Evolutionary conservation across 306 rosid genomes (phyloP).

Genomic region (Vigna angularis): DNA sequence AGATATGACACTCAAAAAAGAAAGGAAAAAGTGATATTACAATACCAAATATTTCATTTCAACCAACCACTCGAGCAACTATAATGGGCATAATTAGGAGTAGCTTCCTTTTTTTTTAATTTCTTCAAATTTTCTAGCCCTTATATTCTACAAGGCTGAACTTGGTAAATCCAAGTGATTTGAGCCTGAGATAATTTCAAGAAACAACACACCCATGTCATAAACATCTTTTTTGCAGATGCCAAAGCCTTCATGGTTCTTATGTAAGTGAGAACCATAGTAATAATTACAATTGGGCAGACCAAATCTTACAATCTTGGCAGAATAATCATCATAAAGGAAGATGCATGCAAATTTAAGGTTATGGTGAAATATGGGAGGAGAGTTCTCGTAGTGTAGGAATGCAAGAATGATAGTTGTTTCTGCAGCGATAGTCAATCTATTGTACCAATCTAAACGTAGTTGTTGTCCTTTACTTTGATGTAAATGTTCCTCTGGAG

Average conservation of each 20-base stretch:
- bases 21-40: neutral
- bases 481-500: conserved; percentile 76
- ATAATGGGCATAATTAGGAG: conserved; percentile 79
- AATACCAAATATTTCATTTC: conserved; percentile 13
- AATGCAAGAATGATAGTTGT: conserved; percentile 74
- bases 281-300: conserved; percentile 44
- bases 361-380: conserved; percentile 83
- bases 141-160: conserved; percentile 65
- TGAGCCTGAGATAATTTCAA: conserved; percentile 83
- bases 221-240: conserved; percentile 76
- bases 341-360: conserved; percentile 71
- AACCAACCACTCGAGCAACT: conserved; percentile 28
- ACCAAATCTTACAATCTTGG: conserved; percentile 75
- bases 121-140: conserved; percentile 82
- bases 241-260: conserved; percentile 40
- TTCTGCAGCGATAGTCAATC: conserved; percentile 80
- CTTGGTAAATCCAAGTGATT: conserved; percentile 64
- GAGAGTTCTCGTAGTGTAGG: conserved; percentile 71
- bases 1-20: too few species aligned
- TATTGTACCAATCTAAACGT: conserved; percentile 75
- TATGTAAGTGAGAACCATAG: conserved; percentile 43
- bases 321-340: conserved; percentile 65
- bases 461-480: conserved; percentile 54
- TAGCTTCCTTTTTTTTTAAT: conserved; percentile 63
- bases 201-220: conserved; percentile 78